These are phyloP conservation scores for Huntiella abstrusa DNA, from an alignment of 2,329 filamentous ascomycete species.

Conservation along the genomic window DNA sequence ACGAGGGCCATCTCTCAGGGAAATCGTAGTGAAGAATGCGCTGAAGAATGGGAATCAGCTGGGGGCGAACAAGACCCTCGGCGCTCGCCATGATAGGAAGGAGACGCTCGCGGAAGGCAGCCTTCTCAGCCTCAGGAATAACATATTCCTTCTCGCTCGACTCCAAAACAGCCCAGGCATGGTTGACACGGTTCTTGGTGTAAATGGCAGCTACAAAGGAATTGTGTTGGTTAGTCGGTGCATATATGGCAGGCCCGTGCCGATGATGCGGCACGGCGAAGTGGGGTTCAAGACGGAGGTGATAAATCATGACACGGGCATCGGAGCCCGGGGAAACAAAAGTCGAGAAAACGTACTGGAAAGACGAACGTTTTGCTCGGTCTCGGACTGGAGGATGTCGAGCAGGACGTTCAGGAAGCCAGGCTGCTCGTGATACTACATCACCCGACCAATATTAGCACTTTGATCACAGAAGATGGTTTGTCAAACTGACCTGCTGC, in stretches of 20 bases:
- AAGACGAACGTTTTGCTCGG: conserved; percentile 65
- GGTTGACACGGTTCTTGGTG: conserved; percentile 90
- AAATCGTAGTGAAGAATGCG: conserved; percentile 95
- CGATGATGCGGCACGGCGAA: background rate
- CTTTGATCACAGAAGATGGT: too few relatives aligned
- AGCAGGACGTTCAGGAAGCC: conserved; percentile 83
- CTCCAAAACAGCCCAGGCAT: conserved; percentile 69
- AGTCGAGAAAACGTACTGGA: conserved; percentile 47
- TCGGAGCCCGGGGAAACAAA: background rate
- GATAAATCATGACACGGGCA: background rate
- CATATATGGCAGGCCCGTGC: background rate
- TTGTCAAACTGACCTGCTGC: conserved; percentile 45
- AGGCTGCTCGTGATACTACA: conserved; percentile 69
- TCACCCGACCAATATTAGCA: background rate
- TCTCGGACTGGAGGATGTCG: conserved; percentile 77
- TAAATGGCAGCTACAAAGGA: conserved; percentile 64
- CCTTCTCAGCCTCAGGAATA: conserved; percentile 79
- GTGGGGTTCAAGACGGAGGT: background rate
- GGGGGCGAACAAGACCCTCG: conserved; percentile 64
- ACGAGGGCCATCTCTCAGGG: conserved; percentile 80
- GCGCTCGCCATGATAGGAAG: conserved; percentile 75
- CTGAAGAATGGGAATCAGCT: conserved; percentile 85
- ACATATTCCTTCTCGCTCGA: conserved; percentile 48
- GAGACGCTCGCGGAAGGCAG: conserved; percentile 67
- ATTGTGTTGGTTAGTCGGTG: background rate